phyloP scores from a whole-genome alignment of 192 early-diverging fungal genomes.

The Chytriomyces confervae region DNA sequence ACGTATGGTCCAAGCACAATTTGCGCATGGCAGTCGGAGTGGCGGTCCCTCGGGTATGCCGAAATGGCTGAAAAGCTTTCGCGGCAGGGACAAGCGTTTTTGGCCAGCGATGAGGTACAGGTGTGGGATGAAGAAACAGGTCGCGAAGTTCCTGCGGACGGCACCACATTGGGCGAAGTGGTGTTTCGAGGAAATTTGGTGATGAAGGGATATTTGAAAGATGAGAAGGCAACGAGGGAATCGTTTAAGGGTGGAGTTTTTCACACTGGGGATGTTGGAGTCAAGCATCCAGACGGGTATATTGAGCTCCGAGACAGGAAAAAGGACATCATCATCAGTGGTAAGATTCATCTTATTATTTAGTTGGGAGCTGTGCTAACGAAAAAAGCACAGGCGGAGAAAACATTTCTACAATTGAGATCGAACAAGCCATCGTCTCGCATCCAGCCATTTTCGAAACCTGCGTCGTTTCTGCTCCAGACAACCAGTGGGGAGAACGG shows the following conservation, averaged over 20 bases:
- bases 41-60: conserved; percentile 36
- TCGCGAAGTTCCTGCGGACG: conserved; percentile 57
- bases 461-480: conserved; percentile 62
- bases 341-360: neutral
- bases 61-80: conserved; percentile 50
- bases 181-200: conserved; percentile 61
- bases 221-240: conserved; percentile 61
- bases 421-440: conserved; percentile 58
- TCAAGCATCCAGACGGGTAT: conserved; percentile 64
- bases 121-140: conserved; percentile 52
- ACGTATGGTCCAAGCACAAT: conserved; percentile 59
- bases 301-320: conserved; percentile 63
- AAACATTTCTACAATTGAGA: conserved; percentile 63
- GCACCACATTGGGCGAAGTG: conserved; percentile 61
- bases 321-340: conserved; percentile 69
- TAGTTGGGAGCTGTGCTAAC: neutral
- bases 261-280: conserved; percentile 67
- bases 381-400: conserved; percentile 53
- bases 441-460: conserved; percentile 59
- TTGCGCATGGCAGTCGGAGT: conserved; percentile 45
- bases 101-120: conserved; percentile 59
- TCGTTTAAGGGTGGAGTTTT: conserved; percentile 62
- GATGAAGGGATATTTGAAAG: conserved; percentile 63
- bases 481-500: conserved; percentile 66
- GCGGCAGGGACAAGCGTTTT: conserved; percentile 57